Percentiles rank a stretch among this genome's conserved stretches.
Evolutionary conservation across 2,329 filamentous ascomycete genomes (phyloP).

Genomic region (Chaetomium globosum): DNA sequence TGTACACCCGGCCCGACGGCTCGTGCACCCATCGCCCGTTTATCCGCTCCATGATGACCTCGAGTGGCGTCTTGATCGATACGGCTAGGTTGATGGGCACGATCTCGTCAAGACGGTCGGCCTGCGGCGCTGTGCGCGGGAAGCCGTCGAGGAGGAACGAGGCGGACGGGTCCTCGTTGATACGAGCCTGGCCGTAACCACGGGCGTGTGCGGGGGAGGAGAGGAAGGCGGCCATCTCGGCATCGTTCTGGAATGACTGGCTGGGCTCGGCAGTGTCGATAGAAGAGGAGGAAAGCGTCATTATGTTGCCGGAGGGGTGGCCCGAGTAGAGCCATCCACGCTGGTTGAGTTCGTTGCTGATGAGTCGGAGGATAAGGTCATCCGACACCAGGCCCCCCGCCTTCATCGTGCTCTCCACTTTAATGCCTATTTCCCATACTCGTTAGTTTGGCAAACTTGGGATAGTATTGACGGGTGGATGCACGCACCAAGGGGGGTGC

Average conservation of each 20-base stretch:
- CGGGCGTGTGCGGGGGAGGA: slow-evolving; percentile 46
- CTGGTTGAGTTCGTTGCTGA: slow-evolving; percentile 81
- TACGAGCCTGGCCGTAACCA: slow-evolving; percentile 46
- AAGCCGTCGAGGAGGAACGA: slow-evolving; percentile 97
- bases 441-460: not conserved
- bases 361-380: slow-evolving; percentile 86
- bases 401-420: slow-evolving; percentile 87
- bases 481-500: slow-evolving; percentile 76
- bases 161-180: slow-evolving; percentile 71
- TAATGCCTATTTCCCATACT: slow-evolving; percentile 65
- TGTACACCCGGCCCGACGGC: slow-evolving; percentile 89
- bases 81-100: slow-evolving; percentile 96
- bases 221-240: slow-evolving; percentile 48
- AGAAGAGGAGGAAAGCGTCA: slow-evolving; percentile 54
- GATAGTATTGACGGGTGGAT: slow-evolving; percentile 27
- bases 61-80: slow-evolving; percentile 79
- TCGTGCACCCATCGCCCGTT: slow-evolving; percentile 92
- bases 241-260: slow-evolving; percentile 40
- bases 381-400: slow-evolving; percentile 89
- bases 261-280: slow-evolving; percentile 48
- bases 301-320: slow-evolving; percentile 48
- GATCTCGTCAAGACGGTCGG: slow-evolving; percentile 72
- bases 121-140: slow-evolving; percentile 83
- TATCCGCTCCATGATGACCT: slow-evolving; percentile 87
- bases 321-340: slow-evolving; percentile 76